Conservation (phyloP, 2,329 filamentous ascomycete genomes). For the Fusarium neocosmosporiellum region DNA sequence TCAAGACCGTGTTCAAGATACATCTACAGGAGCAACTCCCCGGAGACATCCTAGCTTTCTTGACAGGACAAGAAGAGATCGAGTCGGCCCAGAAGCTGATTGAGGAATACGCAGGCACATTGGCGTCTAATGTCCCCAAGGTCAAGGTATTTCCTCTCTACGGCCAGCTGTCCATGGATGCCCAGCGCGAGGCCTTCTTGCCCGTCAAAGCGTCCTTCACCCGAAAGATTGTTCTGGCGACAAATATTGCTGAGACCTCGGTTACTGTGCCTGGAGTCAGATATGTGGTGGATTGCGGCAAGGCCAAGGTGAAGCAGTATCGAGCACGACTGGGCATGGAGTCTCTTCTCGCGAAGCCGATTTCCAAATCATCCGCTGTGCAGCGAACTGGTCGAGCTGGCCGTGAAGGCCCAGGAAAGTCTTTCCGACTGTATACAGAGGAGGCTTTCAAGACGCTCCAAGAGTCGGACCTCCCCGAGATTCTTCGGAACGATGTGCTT, state of each 20-base stretch:
- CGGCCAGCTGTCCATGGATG: conserved; percentile 86
- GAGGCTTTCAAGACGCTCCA: conserved; percentile 76
- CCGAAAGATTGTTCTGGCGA: conserved; percentile 90
- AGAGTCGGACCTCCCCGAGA: conserved; percentile 85
- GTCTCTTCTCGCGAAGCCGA: conserved; percentile 88
- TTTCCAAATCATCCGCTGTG: conserved; percentile 92
- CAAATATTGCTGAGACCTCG: conserved; percentile 98
- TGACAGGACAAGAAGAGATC: conserved; percentile 94
- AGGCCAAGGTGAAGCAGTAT: conserved; percentile 94
- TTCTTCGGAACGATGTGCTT: conserved; percentile 88
- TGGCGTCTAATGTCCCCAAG: conserved; percentile 81
- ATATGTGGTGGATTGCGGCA: conserved; percentile 92
- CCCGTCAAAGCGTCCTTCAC: conserved; percentile 77
- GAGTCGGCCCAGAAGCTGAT: conserved; percentile 83
- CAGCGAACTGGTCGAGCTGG: conserved; percentile 93
- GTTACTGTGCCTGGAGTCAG: conserved; percentile 94
- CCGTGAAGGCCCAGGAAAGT: conserved; percentile 90
- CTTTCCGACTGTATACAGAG: conserved; percentile 89
- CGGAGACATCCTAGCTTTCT: conserved; percentile 91
- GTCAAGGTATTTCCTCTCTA: conserved; percentile 83
- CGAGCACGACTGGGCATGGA: conserved; percentile 87
- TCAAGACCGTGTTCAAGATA: conserved; percentile 86
- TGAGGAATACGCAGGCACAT: conserved; percentile 78
- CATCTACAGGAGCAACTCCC: conserved; percentile 91
- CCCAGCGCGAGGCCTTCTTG: conserved; percentile 87